Evolutionary conservation across 495 filamentous ascomycete genomes (phyloP).

Genomic region (Penicillium daleae): DNA sequence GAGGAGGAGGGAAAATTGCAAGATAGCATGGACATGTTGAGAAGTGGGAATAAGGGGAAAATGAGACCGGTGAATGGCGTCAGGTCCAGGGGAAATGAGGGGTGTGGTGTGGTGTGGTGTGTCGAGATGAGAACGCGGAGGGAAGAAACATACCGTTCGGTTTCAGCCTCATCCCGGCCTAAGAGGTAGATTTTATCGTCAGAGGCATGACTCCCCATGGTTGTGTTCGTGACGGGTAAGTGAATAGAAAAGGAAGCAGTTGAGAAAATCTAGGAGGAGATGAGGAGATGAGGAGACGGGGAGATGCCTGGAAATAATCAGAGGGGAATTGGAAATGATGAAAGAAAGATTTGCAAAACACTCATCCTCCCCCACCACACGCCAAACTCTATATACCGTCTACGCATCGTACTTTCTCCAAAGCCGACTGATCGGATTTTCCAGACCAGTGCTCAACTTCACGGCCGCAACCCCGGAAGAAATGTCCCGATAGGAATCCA

Average conservation of each 20-base stretch:
- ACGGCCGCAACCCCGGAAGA: background rate
- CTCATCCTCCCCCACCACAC: no score
- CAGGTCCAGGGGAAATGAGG: background rate
- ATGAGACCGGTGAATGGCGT: background rate
- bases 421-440: no score
- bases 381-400: background rate
- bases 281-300: background rate
- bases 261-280: background rate
- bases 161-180: background rate
- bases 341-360: no score
- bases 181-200: background rate
- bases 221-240: background rate
- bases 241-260: background rate
- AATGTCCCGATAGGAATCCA: background rate
- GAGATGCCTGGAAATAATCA: no score
- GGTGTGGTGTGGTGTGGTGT: background rate
- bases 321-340: no score
- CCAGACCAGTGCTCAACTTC: background rate
- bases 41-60: background rate
- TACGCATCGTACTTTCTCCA: background rate
- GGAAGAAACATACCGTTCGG: slow-evolving; percentile 1
- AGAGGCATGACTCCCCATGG: background rate
- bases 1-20: background rate
- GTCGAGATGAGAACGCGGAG: background rate
- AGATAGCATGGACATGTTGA: no score